Base-by-base conservation (phyloP, 179 eudicot genomes). In the Silene coronaria region DNA sequence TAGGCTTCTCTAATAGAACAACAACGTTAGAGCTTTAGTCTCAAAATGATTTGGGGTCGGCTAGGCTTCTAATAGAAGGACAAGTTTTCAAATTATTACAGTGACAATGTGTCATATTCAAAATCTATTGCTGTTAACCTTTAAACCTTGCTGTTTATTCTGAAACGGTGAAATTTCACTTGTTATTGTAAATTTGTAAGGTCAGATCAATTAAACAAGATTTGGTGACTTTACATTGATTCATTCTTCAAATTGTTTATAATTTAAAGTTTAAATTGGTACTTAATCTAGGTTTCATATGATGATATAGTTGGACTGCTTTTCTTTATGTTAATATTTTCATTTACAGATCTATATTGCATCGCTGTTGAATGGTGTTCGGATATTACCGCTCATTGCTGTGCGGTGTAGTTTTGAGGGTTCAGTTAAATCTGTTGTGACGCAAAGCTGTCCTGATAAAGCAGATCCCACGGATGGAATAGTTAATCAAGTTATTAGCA, bases 371-470 rank as follows among this genome's bases (percentile, higher is more conserved):
- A 78, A 70, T 75, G 82, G 83, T 71, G 76, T 81, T 74, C 78
- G 77, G 75, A 76, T 67, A 19, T 76, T 81, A 79, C 86, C 87
- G 46, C 70, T 67, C 27, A 76, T 79, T 74, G 23, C 76, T 34
- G 70, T 67, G 58, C 22, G 66, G 61, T 82, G 86, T 65, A 77
- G 67, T 32, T 79, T 77, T 32, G 5, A 76, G 55, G 71, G 80
- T 55, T 76, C 74, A 24, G 79, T 62, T 69, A 80, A 75, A 76
- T 80, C 84, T 4, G 1, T 86, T 13, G 78, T 85, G 53, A 86
- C 90, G 36, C 84, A 80, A 68, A 82, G 80, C 63, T 84, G 83
- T 75, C 57, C 77, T 21, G 76, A 78, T 55, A 83, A 89, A 71
- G 82, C 79, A n/a, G 88, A 80, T 36, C 23, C 64, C 24, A 62